Evolutionary conservation across 2,329 filamentous ascomycete species (phyloP).

Genomic region (Epichloe baconii): DNA sequence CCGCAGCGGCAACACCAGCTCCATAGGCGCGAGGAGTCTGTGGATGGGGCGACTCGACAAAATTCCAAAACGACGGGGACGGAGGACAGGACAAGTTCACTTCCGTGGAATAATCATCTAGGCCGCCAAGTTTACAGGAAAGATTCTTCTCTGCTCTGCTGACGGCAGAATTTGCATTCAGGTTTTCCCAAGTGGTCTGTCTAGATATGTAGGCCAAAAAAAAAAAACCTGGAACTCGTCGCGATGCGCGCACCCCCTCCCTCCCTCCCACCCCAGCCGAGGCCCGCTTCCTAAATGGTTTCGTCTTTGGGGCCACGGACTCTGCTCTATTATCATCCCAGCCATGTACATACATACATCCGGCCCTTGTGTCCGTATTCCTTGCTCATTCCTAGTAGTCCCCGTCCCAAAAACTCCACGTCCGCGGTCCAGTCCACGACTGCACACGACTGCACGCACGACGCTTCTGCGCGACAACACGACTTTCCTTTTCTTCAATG

Average conservation of each 20-base stretch:
- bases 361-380: constrained; percentile 1
- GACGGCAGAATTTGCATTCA: background rate
- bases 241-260: background rate
- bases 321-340: background rate
- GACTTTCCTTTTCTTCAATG: background rate
- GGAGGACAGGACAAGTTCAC: too few relatives aligned
- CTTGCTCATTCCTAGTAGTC: constrained; percentile 4
- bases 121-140: too few relatives aligned
- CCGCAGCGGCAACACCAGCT: constrained; percentile 5
- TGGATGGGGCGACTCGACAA: background rate
- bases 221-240: background rate
- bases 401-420: constrained; percentile 3
- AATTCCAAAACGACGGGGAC: too few relatives aligned
- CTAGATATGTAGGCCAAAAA: too few relatives aligned
- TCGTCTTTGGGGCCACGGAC: background rate
- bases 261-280: background rate
- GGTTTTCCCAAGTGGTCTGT: too few relatives aligned
- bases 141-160: too few relatives aligned
- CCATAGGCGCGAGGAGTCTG: constrained; percentile 1
- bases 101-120: too few relatives aligned
- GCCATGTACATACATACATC: background rate
- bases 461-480: constrained; percentile 8
- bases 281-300: constrained; percentile 1
- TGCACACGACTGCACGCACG: background rate
- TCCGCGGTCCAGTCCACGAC: constrained; percentile 4